Evolutionary conservation across 441 rosid genomes (phyloP), one percentile per base, ranked within the genome.

Genomic region (Euphorbia schlechtendalii): DNA sequence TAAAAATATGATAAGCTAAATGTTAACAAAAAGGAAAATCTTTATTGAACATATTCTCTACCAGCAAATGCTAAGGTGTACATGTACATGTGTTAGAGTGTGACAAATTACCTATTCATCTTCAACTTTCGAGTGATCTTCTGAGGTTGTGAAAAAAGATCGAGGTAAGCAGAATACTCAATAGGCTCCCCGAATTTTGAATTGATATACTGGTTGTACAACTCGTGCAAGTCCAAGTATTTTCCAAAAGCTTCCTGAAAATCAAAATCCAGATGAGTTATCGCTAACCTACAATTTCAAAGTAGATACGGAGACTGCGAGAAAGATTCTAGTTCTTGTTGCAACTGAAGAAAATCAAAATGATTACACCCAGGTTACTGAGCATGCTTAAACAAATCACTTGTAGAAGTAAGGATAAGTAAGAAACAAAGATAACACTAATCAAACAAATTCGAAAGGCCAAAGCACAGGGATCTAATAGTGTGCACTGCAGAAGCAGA

Each of bases 151-250:
- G 93, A 73, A 64, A 89, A 92, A 18, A 80, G 69, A 76, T 92
- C 91, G 67, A 95, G 92, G 83, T 86, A 95, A 57, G 89, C 80
- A 49, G 96, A 78, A 69, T 95, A 92, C 34, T 95, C 99, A 71
- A 90, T 82, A 61, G 76, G 86, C 70, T 88, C 84, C 69, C 98
- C 99, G 34, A 92, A 92, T 70, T 88, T 92, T 55, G 84, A 85
- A 78, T 95, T 92, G 72, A 86, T 80, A 66, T 84, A 89, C 69
- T 79, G 93, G 77, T 89, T 78, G 82, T 81, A 92, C 77, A 95
- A 69, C 73, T 92, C 98, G 66, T 89, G 99, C 86, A 95, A 61
- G 77, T 95, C 99, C 56, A 92, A 73, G 77, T 88, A 86, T 54
- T 90, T 86, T 43, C 96, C 98, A 66, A 61, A 67, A 8, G 96